A percentile compares a stretch with the other conserved stretches of the same genome.
phyloP scores from a whole-genome alignment of 2,329 filamentous ascomycete genomes.

The Thielaviopsis euricoi region DNA sequence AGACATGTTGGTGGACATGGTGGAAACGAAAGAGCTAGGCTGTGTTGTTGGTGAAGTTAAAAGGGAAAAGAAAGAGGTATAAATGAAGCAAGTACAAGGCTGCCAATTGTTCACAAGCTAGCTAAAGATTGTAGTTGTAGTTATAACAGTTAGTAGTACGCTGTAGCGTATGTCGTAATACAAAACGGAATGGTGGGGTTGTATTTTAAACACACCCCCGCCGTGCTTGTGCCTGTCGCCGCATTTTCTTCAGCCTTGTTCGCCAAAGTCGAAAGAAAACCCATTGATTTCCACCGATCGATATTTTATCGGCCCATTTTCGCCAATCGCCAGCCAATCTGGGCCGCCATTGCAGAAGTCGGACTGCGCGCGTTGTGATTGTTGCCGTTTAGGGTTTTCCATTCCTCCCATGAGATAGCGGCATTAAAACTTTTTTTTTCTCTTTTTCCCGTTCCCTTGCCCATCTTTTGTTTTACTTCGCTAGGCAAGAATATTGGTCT shows the following conservation, averaged over 20 bases:
- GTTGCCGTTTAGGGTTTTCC: not conserved
- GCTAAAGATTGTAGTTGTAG: not conserved
- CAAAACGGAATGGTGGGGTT: constrained; percentile 5
- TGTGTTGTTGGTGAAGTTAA: not conserved
- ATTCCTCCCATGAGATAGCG: not conserved
- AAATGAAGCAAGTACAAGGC: not conserved
- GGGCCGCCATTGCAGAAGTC: not conserved
- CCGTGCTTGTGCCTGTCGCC: constrained; percentile 2
- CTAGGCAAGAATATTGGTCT: not conserved
- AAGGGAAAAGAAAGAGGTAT: not conserved
- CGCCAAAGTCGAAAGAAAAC: not conserved
- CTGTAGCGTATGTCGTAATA: not conserved
- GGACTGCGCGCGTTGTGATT: not conserved
- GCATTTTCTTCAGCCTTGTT: constrained; percentile 6
- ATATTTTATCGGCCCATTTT: not conserved
- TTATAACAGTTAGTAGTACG: not conserved
- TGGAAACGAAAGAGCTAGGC: not conserved
- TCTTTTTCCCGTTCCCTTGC: not conserved
- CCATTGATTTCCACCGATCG: not conserved
- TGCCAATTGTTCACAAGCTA: not conserved
- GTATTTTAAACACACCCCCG: constrained; percentile 9
- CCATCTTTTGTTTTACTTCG: too few relatives aligned
- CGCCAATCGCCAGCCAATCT: too few relatives aligned
- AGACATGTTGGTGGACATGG: constrained; percentile 32
- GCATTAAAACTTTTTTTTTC: not conserved